Percentiles rank a stretch among this genome's conserved stretches.
Conservation (phyloP, 352 stramenopile genomes). For the Elongisporangium undulatum region DNA sequence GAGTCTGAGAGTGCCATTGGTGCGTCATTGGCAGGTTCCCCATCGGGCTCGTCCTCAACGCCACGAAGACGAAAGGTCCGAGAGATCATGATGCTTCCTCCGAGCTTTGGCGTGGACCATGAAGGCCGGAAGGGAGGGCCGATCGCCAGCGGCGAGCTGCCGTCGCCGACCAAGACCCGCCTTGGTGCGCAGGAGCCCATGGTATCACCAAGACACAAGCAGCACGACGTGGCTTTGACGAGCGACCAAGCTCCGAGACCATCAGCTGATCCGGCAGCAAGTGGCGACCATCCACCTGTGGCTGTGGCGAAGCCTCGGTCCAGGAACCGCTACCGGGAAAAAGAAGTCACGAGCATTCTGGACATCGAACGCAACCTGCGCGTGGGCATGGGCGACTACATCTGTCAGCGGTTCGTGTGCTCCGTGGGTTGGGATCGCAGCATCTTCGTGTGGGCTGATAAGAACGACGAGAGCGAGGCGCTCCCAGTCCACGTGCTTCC, state of each 20-base stretch:
- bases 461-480: constrained; percentile 69
- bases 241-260: not conserved
- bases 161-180: constrained; percentile 36
- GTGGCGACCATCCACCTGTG: not conserved
- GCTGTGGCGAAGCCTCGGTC: not conserved
- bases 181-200: constrained; percentile 6
- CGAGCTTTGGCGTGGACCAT: constrained; percentile 52
- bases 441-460: constrained; percentile 83
- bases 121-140: constrained; percentile 38
- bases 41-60: not conserved
- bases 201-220: not conserved
- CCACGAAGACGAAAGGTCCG: constrained; percentile 32
- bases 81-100: constrained; percentile 59
- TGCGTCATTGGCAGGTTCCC: not conserved
- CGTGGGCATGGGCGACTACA: constrained; percentile 79
- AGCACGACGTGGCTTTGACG: not conserved
- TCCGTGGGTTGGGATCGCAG: constrained; percentile 81
- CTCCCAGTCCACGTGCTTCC: constrained; percentile 55
- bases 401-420: constrained; percentile 78
- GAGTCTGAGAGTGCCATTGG: not conserved
- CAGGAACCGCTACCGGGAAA: constrained; percentile 39
- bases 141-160: constrained; percentile 37
- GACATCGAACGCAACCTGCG: constrained; percentile 74
- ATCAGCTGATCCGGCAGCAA: not conserved
- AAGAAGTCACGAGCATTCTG: constrained; percentile 81